Percentiles rank a stretch among this genome's conserved stretches.
phyloP scores from a whole-genome alignment of 148 eudicot genomes.

The Pharnaceum exiguum region DNA sequence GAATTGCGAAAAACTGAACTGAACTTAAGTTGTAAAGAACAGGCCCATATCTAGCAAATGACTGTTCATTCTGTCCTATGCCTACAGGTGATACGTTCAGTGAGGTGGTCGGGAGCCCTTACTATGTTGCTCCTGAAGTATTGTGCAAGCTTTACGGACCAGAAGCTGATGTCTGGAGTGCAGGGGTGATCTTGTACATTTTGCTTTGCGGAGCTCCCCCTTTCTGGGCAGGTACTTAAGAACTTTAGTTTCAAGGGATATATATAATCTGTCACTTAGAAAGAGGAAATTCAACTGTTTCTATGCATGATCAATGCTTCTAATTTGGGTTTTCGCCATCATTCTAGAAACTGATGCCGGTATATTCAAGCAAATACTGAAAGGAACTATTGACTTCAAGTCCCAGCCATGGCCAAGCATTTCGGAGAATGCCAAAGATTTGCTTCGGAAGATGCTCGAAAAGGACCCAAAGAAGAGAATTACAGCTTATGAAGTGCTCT shows the following conservation, averaged over 20 bases:
- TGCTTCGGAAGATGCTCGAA: slow-evolving; percentile 56
- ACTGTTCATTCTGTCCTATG: neutral
- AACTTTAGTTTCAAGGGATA: no score
- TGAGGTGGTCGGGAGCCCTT: slow-evolving; percentile 78
- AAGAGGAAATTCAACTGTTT: no score
- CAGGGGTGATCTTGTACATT: slow-evolving; percentile 75
- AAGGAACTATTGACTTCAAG: slow-evolving; percentile 48
- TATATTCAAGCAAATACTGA: slow-evolving; percentile 60
- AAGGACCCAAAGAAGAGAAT: slow-evolving; percentile 52
- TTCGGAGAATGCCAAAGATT: slow-evolving; percentile 67
- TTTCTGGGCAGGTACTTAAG: slow-evolving; percentile 64
- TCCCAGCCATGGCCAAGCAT: slow-evolving; percentile 70
- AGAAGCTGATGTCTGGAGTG: slow-evolving; percentile 86
- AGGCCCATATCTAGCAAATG: neutral
- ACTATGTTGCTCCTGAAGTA: slow-evolving; percentile 79
- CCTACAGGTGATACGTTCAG: slow-evolving; percentile 54
- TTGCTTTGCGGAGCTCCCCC: slow-evolving; percentile 71
- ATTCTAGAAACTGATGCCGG: slow-evolving; percentile 66
- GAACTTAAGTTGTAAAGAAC: no score
- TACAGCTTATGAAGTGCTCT: slow-evolving; percentile 61
- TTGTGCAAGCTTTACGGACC: slow-evolving; percentile 63
- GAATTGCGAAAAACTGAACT: no score
- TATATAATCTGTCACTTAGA: no score
- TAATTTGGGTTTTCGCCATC: neutral
- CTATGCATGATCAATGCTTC: no score